Evolutionary conservation across 495 filamentous ascomycete genomes (phyloP), one percentile per base, ranked within the genome.

Genomic region (Penicillium coprophilum): DNA sequence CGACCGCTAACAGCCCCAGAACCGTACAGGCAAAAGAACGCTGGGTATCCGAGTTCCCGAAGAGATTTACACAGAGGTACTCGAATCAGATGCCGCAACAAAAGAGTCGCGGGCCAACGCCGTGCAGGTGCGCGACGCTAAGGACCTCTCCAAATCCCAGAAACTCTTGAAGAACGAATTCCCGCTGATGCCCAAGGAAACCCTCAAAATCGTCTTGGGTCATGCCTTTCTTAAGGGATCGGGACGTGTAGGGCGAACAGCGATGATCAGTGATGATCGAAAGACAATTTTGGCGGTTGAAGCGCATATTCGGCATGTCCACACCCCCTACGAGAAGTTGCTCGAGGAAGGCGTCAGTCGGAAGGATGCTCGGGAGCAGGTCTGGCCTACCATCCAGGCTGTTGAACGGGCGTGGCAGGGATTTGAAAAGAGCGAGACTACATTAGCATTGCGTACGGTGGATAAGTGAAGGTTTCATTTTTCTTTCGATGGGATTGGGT

Each of bases 211-310:
- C 0, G 60, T 82, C 17, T 52, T 84, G 12, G 50, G 69, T 12
- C 73, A 77, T 48, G 76, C 78, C 5, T 82, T 80, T 53, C 57
- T 73, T 36, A 82, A 80, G 48, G 74, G 75, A 4, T 79, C 79
- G 9, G 74, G 80, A 8, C 66, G 78, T 23, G 80, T 84, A 0
- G 80, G 80, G 0, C 67, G 81, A 5, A 71, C 71, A 0, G 56
- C 62, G 8, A 71, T 57, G 27, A 64, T 63, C 9, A 53, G 65
- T 0, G 73, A 81, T 38, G 58, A 68, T 23, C 60, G 64, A 2
- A 80, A 76, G 56, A 74, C 72, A 2, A 45, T 55, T 2, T 50
- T 78, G 28, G 81, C 80, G 4, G 76, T 79, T 3, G 75, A 80
- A 47, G 81, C 81, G 17, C 75, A 82, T 67, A 71, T 82, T 46